These are phyloP conservation scores for Ganoderma lucidum DNA, from an alignment of 1,284 basidiomycete genomes.

Conservation along the genomic window DNA sequence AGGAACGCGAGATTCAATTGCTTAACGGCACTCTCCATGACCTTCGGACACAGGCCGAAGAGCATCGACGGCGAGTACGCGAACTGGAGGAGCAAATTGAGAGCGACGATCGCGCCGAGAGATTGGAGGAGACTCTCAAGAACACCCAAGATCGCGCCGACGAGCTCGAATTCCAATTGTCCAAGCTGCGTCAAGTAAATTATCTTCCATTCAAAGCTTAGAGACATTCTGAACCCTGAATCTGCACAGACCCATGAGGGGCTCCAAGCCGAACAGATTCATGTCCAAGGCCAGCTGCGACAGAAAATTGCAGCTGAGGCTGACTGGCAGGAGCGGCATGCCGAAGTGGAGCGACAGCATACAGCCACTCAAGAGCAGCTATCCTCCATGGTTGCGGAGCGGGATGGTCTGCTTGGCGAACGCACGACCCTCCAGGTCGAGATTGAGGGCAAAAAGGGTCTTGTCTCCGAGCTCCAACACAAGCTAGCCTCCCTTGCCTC, in stretches of 20 bases:
- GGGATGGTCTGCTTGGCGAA: constrained; percentile 55
- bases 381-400: constrained; percentile 51
- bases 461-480: constrained; percentile 61
- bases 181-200: constrained; percentile 76
- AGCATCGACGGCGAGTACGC: constrained; percentile 62
- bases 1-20: constrained; percentile 78
- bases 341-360: constrained; percentile 53
- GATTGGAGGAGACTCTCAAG: constrained; percentile 72
- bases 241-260: constrained; percentile 57
- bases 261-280: constrained; percentile 68
- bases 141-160: constrained; percentile 82
- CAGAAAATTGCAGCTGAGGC: constrained; percentile 50
- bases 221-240: background rate
- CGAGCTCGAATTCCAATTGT: constrained; percentile 81
- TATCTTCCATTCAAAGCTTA: constrained; percentile 16
- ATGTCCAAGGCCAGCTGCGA: constrained; percentile 54
- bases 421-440: constrained; percentile 57
- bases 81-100: constrained; percentile 84
- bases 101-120: constrained; percentile 80
- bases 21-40: constrained; percentile 61
- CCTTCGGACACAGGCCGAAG: constrained; percentile 59
- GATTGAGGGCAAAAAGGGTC: constrained; percentile 52
- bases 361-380: constrained; percentile 52
- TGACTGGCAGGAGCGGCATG: constrained; percentile 55
- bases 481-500: constrained; percentile 63